Base-by-base conservation (phyloP, 2,329 filamentous ascomycete genomes). In the Diaporthe sp. region DNA sequence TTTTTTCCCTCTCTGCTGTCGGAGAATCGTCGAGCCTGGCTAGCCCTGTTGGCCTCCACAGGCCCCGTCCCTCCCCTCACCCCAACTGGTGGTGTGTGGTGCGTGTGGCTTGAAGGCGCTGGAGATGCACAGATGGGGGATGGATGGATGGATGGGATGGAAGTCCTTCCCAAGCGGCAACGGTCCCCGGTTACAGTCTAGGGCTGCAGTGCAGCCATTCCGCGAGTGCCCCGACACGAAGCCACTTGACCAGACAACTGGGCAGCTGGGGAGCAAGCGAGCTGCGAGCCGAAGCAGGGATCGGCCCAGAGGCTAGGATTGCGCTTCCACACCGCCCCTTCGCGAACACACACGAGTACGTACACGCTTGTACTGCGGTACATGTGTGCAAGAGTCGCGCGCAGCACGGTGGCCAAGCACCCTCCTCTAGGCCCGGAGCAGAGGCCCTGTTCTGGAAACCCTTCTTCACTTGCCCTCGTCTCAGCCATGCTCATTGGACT, bases 241-340 rank as follows among this genome's bases (percentile, higher is more conserved):
- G 72, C 75, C 42, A 60, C 55, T 76, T 74, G 75, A 74, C 75
- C 72, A 76, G 72, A 76, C 72, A 76, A 68, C 71, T 71, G 72
- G 72, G 65, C 65, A 70, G 34, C 49, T 70, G 65, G 65, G 49
- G 63, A 53, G 65, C 65, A 70, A 70, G 65, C 65, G 65, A 70
- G 65, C 47, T 70, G 65, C 65, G 65, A 70, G 65, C 49, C 65
- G 65, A 70, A 70, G 65, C 65, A 70, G 65, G 65, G 65, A 70
- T 70, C n/a, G 65, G 65, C 65, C 58, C 65, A 70, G 49, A 22
- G 49, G 65, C 65, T 28, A 39, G 65, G 65, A 70, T 70, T 55
- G 49, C 65, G 47, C 65, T 70, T 70, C 65, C 49, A 70, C 65
- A 70, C 65, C 65, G 65, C 65, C 49, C 65, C 65, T 70, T 70